phyloP scores from a whole-genome alignment of 208 protist species.

The Acanthamoeba pearcei region DNA sequence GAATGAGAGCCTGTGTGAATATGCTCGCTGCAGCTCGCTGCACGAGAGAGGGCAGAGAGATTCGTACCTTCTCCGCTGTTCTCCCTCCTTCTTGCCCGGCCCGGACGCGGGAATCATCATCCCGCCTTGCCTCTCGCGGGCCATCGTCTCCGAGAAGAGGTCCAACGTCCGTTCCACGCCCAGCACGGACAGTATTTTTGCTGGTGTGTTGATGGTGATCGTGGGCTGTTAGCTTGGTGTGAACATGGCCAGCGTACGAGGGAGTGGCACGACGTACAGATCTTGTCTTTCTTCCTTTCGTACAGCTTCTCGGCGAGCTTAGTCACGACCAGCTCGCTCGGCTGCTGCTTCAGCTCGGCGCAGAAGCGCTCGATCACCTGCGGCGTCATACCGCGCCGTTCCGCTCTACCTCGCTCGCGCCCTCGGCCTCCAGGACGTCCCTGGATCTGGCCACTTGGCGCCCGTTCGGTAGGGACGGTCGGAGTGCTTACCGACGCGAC shows the following conservation, averaged over 20 bases:
- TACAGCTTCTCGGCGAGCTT: slow-evolving; percentile 2
- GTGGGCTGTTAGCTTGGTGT: neutral
- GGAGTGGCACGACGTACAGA: neutral
- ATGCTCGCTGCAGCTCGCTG: too few species aligned
- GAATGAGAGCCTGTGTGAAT: neutral
- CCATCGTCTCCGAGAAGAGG: neutral
- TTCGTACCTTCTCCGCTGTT: neutral
- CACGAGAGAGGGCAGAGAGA: neutral
- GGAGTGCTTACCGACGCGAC: neutral
- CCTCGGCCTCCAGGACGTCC: neutral
- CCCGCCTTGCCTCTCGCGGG: neutral
- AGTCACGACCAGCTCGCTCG: neutral
- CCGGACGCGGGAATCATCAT: neutral
- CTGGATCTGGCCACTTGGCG: neutral
- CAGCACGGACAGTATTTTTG: neutral
- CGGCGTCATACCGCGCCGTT: neutral
- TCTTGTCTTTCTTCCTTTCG: neutral
- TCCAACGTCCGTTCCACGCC: neutral
- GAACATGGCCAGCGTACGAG: neutral
- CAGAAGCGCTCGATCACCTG: neutral
- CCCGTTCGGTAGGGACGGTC: neutral
- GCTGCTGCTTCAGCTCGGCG: neutral
- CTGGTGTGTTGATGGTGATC: neutral
- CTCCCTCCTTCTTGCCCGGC: neutral
- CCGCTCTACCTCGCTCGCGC: neutral